Conservation (phyloP, 75 land plant species). For the Chamaecyparis obtusa region DNA sequence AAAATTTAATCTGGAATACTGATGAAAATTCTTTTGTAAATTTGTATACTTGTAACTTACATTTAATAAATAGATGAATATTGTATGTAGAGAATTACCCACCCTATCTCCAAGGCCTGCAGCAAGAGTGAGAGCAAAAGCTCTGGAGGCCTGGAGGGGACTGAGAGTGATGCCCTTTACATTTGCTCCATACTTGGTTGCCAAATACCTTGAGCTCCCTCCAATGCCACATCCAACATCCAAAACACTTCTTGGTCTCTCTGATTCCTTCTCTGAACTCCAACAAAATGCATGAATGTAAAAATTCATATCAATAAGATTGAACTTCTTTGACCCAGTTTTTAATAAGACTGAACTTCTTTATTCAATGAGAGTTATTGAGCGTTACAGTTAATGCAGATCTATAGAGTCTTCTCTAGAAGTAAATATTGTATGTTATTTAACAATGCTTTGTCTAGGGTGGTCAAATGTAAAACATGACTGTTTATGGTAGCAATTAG, state of each 20-base stretch:
- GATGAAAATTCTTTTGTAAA: not conserved
- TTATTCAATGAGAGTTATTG: no score
- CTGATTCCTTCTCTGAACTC: slow-evolving; percentile 42
- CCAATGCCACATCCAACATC: slow-evolving; percentile 99
- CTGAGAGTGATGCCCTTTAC: slow-evolving; percentile 88
- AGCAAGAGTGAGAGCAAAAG: slow-evolving; percentile 53
- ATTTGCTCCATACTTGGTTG: slow-evolving; percentile 70
- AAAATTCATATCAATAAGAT: no score
- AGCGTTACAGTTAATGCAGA: no score
- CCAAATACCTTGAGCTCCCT: slow-evolving; percentile 94
- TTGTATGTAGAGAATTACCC: not conserved
- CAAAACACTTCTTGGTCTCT: slow-evolving; percentile 59
- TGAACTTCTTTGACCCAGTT: no score
- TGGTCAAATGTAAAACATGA: no score
- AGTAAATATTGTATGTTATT: no score
- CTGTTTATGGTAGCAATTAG: no score
- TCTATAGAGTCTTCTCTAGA: no score
- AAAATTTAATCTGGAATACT: no score
- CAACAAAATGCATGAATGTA: not conserved
- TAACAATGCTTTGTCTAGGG: no score
- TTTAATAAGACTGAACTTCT: no score
- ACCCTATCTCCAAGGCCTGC: slow-evolving; percentile 68
- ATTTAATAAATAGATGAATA: not conserved
- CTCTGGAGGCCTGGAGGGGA: slow-evolving; percentile 84
- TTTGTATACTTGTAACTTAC: no score